Conservation (phyloP, 2,329 filamentous ascomycete genomes). For the Dichotomopilus funicola region DNA sequence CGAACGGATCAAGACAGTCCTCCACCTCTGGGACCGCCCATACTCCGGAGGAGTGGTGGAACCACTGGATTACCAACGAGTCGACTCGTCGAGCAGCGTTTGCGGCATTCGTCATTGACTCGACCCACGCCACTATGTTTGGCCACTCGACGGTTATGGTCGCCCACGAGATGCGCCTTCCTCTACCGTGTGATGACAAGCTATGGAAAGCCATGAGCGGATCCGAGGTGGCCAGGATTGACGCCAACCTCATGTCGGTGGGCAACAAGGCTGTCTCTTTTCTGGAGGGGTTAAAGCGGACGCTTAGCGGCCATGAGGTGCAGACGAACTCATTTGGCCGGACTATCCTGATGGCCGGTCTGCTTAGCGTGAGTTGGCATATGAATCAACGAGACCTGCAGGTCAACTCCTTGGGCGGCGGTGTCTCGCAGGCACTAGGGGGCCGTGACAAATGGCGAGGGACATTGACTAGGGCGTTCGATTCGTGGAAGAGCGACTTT, state of each 20-base stretch:
- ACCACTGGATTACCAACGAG: conserved; percentile 91
- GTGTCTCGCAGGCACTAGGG: conserved; percentile 71
- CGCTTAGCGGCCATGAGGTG: conserved; percentile 76
- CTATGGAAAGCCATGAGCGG: conserved; percentile 88
- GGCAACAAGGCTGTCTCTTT: conserved; percentile 82
- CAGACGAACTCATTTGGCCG: conserved; percentile 90
- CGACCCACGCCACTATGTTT: conserved; percentile 95
- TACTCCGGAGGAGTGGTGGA: conserved; percentile 86
- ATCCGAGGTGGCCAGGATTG: conserved; percentile 76
- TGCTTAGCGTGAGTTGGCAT: conserved; percentile 92
- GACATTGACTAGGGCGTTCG: conserved; percentile 79
- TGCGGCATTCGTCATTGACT: conserved; percentile 90
- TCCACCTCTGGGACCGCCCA: conserved; percentile 56
- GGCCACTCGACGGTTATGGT: conserved; percentile 97
- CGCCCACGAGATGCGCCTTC: conserved; percentile 86
- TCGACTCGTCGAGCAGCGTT: conserved; percentile 85
- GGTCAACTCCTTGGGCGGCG: conserved; percentile 69
- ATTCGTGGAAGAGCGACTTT: conserved; percentile 89
- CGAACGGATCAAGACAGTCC: conserved; percentile 52
- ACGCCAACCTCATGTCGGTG: conserved; percentile 71
- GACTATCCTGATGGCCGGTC: conserved; percentile 86
- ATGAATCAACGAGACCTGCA: conserved; percentile 96
- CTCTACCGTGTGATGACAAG: conserved; percentile 85
- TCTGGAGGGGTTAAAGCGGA: conserved; percentile 83
- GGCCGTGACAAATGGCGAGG: conserved; percentile 87